Conservation (phyloP, 2,329 filamentous ascomycete genomes). For the Tolypocladium capitatum region DNA sequence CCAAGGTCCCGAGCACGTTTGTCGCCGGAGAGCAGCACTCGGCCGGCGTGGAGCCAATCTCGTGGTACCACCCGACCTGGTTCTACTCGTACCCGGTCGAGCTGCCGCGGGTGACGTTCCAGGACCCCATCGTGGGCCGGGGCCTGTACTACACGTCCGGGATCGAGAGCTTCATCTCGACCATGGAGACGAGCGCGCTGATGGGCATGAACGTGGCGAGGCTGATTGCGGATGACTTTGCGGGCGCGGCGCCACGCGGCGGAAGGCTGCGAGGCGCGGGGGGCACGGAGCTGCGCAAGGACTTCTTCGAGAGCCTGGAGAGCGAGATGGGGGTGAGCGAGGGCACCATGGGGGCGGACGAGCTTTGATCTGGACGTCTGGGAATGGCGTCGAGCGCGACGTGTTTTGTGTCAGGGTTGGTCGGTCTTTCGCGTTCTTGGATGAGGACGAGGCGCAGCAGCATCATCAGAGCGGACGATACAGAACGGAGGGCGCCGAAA, state of each 20-base stretch:
- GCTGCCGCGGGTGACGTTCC: slow-evolving; percentile 76
- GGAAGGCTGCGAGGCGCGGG: background rate
- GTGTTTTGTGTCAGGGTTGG: background rate
- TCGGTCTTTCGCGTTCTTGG: background rate
- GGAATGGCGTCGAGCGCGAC: background rate
- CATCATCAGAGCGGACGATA: background rate
- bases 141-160: slow-evolving; percentile 59
- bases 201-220: slow-evolving; percentile 79
- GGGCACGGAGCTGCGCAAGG: background rate
- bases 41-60: slow-evolving; percentile 34
- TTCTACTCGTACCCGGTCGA: slow-evolving; percentile 82
- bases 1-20: slow-evolving; percentile 30
- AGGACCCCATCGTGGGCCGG: slow-evolving; percentile 57
- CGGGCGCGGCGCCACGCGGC: slow-evolving; percentile 9
- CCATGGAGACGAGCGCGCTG: slow-evolving; percentile 90
- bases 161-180: slow-evolving; percentile 90
- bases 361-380: slow-evolving; percentile 2
- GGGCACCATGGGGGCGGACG: slow-evolving; percentile 3
- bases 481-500: too few relatives aligned
- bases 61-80: slow-evolving; percentile 64
- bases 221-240: slow-evolving; percentile 50
- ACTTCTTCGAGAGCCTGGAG: slow-evolving; percentile 8
- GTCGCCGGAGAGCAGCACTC: slow-evolving; percentile 4
- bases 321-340: slow-evolving; percentile 6
- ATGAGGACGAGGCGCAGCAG: too few relatives aligned